These are phyloP conservation scores for Spathaspora sp. DNA, from an alignment of 805 yeast species.

Conservation along the genomic window DNA sequence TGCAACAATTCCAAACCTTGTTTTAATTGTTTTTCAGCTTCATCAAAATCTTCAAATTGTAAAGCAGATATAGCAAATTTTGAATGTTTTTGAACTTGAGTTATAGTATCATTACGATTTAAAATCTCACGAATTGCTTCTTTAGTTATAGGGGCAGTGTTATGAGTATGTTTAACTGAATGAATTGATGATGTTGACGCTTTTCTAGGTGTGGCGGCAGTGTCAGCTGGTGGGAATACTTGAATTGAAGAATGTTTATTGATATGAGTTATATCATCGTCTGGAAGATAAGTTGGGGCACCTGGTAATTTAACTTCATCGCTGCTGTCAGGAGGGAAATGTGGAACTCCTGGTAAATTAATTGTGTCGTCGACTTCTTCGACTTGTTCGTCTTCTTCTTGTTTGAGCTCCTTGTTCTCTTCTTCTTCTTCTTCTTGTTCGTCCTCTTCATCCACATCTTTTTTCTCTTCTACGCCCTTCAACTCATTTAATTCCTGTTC, in stretches of 20 bases:
- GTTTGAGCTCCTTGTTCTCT: neutral
- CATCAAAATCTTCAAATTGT: constrained; percentile 68
- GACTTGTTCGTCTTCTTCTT: neutral
- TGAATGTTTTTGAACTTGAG: constrained; percentile 63
- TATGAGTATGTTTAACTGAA: neutral
- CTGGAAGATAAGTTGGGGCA: constrained; percentile 40
- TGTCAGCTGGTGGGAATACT: constrained; percentile 24
- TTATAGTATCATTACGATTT: constrained; percentile 51
- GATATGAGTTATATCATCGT: constrained; percentile 33
- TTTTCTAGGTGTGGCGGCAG: constrained; percentile 1
- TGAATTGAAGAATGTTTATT: constrained; percentile 37
- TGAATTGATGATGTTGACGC: neutral
- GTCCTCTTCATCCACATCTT: neutral
- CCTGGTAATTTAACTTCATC: constrained; percentile 34
- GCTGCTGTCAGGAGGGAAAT: constrained; percentile 25
- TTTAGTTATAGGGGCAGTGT: constrained; percentile 16
- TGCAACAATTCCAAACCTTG: constrained; percentile 48
- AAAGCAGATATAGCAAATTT: constrained; percentile 77
- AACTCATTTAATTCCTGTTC: constrained; percentile 18
- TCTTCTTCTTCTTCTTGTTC: constrained; percentile 1
- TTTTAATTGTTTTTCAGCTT: constrained; percentile 61
- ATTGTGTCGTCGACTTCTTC: constrained; percentile 1
- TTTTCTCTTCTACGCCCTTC: neutral
- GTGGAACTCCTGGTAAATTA: constrained; percentile 38
- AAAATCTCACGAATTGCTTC: constrained; percentile 48